These are phyloP conservation scores for Polymyxa betae DNA, from an alignment of 208 protist species.

Conservation along the genomic window DNA sequence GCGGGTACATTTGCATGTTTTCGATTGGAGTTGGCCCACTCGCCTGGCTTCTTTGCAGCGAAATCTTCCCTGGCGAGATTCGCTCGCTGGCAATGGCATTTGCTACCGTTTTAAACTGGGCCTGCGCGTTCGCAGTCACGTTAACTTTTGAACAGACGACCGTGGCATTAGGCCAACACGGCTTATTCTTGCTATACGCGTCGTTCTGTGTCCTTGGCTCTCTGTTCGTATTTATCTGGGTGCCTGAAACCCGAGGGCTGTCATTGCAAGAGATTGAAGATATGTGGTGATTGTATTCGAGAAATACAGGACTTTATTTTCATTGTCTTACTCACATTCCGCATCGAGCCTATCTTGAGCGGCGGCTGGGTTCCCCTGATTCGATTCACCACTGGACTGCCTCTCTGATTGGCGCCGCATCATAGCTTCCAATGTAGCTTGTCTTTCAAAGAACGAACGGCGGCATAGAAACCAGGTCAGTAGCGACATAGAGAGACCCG, in stretches of 20 bases:
- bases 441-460: too few relatives aligned
- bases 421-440: too few relatives aligned
- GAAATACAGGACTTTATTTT: too few relatives aligned
- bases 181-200: background rate
- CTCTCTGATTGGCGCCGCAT: too few relatives aligned
- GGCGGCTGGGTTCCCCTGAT: too few relatives aligned
- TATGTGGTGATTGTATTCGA: background rate
- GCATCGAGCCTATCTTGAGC: too few relatives aligned
- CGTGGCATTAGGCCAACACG: background rate
- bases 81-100: background rate
- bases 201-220: background rate
- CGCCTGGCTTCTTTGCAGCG: conserved; percentile 47
- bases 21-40: conserved; percentile 44
- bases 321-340: too few relatives aligned
- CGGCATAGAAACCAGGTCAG: too few relatives aligned
- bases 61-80: background rate
- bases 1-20: conserved; percentile 15
- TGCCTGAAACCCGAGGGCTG: background rate
- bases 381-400: too few relatives aligned
- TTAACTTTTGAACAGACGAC: background rate
- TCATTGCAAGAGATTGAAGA: background rate
- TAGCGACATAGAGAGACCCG: too few relatives aligned
- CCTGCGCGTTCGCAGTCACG: conserved; percentile 23
- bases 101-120: conserved; percentile 46
- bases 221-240: background rate